Conservation (phyloP, 2,329 filamentous ascomycete species). For the Sclerotinia trifoliorum region DNA sequence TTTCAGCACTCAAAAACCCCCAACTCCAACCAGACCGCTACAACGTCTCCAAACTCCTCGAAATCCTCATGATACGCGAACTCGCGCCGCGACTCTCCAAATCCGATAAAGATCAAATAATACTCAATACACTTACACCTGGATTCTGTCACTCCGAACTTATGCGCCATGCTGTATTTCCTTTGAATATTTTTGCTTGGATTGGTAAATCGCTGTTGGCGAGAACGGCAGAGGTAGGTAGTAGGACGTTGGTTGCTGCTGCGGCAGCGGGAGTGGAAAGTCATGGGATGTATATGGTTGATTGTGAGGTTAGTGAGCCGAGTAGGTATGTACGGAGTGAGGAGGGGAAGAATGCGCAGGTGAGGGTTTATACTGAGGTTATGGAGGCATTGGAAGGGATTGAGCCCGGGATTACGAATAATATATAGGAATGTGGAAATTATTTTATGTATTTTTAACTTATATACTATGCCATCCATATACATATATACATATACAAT, state of each 20-base stretch:
- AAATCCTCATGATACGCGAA: conserved; percentile 38
- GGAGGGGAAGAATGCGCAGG: conserved; percentile 42
- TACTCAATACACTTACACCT: conserved; percentile 41
- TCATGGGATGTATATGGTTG: conserved; percentile 38
- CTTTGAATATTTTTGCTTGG: conserved; percentile 30
- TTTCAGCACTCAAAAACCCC: conserved; percentile 29
- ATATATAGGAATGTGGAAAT: conserved; percentile 21
- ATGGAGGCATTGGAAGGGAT: conserved; percentile 45
- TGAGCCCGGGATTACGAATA: conserved; percentile 42
- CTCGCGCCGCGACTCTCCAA: conserved; percentile 35
- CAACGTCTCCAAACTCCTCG: conserved; percentile 41
- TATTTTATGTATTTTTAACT: background rate
- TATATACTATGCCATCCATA: background rate
- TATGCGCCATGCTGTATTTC: conserved; percentile 36
- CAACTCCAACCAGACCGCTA: conserved; percentile 38
- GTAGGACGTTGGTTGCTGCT: conserved; percentile 40
- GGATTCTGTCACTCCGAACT: conserved; percentile 41
- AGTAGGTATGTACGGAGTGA: conserved; percentile 42
- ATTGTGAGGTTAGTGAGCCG: conserved; percentile 34
- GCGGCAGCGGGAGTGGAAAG: conserved; percentile 36
- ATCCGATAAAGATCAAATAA: conserved; percentile 35
- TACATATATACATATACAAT: no score
- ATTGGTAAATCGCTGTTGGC: conserved; percentile 35
- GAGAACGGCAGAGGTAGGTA: conserved; percentile 40
- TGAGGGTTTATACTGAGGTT: conserved; percentile 46